Conservation (phyloP, 352 stramenopile genomes). For the Detonula confervacea region DNA sequence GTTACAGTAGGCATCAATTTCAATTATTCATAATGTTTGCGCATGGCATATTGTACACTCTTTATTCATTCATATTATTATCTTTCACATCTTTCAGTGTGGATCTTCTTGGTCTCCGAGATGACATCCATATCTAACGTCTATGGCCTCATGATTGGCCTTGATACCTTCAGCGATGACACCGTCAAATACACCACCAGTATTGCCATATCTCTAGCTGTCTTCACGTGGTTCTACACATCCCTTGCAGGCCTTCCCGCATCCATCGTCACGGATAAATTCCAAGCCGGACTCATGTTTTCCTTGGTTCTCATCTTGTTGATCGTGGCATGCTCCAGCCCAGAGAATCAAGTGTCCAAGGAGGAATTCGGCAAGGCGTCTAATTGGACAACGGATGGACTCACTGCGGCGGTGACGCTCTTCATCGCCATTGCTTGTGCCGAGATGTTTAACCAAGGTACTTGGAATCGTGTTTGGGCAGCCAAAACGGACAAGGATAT, state of each 20-base stretch:
- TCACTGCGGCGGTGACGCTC: slow-evolving; percentile 69
- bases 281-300: slow-evolving; percentile 72
- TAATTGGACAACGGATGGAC: slow-evolving; percentile 67
- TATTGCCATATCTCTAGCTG: slow-evolving; percentile 63
- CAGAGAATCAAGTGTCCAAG: slow-evolving; percentile 53
- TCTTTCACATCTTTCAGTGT: too few relatives aligned
- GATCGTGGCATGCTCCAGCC: slow-evolving; percentile 58
- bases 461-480: slow-evolving; percentile 78
- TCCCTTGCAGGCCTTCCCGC: slow-evolving; percentile 69
- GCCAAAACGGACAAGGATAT: slow-evolving; percentile 62
- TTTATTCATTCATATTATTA: too few relatives aligned
- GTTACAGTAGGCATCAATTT: not conserved
- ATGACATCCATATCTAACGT: slow-evolving; percentile 79
- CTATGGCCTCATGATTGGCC: slow-evolving; percentile 59
- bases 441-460: slow-evolving; percentile 83
- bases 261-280: slow-evolving; percentile 79
- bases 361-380: slow-evolving; percentile 61
- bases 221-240: slow-evolving; percentile 78
- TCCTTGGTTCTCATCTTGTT: slow-evolving; percentile 69
- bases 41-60: not conserved
- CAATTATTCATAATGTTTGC: not conserved
- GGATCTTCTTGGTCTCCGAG: slow-evolving; percentile 82
- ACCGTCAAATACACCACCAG: slow-evolving; percentile 59
- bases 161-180: slow-evolving; percentile 45
- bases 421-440: slow-evolving; percentile 73